Percentiles rank a stretch among this genome's conserved stretches.
phyloP scores from a whole-genome alignment of 345 rosid species.

The Clausena lansium region DNA sequence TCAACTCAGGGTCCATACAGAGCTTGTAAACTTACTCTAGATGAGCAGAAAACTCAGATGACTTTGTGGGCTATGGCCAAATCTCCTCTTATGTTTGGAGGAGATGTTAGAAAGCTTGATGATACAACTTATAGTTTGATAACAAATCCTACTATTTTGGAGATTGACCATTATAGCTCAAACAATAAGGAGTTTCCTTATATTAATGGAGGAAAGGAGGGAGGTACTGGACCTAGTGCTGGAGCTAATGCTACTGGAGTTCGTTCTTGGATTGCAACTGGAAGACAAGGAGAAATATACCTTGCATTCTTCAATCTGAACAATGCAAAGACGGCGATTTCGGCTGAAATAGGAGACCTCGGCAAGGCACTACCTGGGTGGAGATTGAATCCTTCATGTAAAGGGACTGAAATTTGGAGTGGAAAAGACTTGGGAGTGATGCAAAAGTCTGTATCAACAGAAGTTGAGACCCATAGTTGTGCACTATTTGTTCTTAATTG shows the following conservation, averaged over 20 bases:
- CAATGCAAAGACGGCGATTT: conserved; percentile 34
- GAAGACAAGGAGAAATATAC: conserved; percentile 58
- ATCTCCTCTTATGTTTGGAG: conserved; percentile 92
- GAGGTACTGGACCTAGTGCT: conserved; percentile 8
- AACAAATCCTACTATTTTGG: conserved; percentile 70
- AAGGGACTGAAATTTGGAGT: conserved; percentile 63
- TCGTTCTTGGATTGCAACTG: conserved; percentile 84
- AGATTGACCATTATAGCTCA: conserved; percentile 61
- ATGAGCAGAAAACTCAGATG: conserved; percentile 88
- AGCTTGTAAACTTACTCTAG: conserved; percentile 45
- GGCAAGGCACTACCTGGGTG: conserved; percentile 38
- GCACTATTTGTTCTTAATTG: conserved; percentile 61
- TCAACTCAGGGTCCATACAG: conserved; percentile 82
- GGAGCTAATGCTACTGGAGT: conserved; percentile 28
- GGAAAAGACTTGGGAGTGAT: conserved; percentile 30
- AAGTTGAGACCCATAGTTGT: conserved; percentile 48
- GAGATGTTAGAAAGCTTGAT: conserved; percentile 74
- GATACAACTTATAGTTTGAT: conserved; percentile 54
- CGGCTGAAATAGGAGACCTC: conserved; percentile 54
- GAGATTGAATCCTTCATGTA: conserved; percentile 35
- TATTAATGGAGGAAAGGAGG: conserved; percentile 23
- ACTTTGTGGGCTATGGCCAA: conserved; percentile 90
- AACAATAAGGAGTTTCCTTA: conserved; percentile 72
- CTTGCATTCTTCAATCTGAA: conserved; percentile 61
- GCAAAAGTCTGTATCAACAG: conserved; percentile 30